Conservation (phyloP, 1,284 basidiomycete species). For the Blastosporella zonata region DNA sequence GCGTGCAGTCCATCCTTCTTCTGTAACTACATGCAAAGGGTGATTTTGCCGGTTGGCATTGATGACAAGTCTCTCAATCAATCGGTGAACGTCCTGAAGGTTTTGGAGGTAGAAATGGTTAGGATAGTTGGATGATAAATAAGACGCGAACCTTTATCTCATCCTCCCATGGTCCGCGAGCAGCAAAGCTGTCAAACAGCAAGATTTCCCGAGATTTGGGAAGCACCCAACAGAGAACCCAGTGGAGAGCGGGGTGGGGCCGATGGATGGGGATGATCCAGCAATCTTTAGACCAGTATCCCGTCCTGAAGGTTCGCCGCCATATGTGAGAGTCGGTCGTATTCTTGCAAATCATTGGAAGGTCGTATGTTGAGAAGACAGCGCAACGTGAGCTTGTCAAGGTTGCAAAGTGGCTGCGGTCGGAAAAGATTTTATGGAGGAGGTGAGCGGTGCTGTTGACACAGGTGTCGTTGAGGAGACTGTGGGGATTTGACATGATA, state of each 20-base stretch:
- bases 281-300: constrained; percentile 21
- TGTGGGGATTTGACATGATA: neutral
- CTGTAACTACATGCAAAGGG: constrained; percentile 5
- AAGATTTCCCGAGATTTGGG: constrained; percentile 4
- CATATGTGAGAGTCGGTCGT: constrained; percentile 15
- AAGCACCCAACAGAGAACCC: constrained; percentile 19
- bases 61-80: constrained; percentile 9
- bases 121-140: neutral
- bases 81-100: constrained; percentile 13
- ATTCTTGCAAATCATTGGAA: constrained; percentile 12
- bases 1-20: constrained; percentile 11
- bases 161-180: constrained; percentile 1
- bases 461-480: constrained; percentile 4
- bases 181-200: constrained; percentile 23
- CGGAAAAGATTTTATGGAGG: neutral
- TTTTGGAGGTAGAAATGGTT: neutral
- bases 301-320: constrained; percentile 8
- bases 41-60: constrained; percentile 7
- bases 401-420: neutral
- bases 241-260: constrained; percentile 14
- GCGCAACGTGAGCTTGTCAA: constrained; percentile 12
- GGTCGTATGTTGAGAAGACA: constrained; percentile 19
- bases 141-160: constrained; percentile 10
- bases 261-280: constrained; percentile 28
- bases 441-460: constrained; percentile 5